A percentile compares a stretch with the other conserved stretches of the same genome.
Conservation (phyloP, 192 early-diverging fungal genomes). For the Coemansia sp. region DNA sequence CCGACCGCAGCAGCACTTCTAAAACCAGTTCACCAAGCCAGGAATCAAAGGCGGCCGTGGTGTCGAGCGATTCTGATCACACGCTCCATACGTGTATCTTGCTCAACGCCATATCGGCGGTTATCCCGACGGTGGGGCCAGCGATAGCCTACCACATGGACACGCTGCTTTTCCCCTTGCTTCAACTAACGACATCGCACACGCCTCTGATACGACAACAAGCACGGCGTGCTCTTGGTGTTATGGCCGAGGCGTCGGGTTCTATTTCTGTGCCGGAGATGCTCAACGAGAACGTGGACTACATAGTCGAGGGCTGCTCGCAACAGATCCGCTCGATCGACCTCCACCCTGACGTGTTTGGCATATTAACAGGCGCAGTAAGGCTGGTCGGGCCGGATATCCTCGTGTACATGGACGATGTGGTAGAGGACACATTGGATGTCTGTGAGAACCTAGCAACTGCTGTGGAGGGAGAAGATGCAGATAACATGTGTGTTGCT, state of each 20-base stretch:
- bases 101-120: conserved; percentile 15
- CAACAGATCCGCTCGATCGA: conserved; percentile 31
- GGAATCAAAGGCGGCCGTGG: no score
- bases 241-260: conserved; percentile 14
- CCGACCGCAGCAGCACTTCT: no score
- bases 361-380: conserved; percentile 23
- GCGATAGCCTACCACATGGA: conserved; percentile 32
- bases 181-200: conserved; percentile 13
- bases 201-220: conserved; percentile 17
- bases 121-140: conserved; percentile 16
- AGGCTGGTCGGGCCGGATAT: conserved; percentile 22
- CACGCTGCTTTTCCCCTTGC: conserved; percentile 34
- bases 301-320: conserved; percentile 44
- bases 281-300: conserved; percentile 36
- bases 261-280: conserved; percentile 9
- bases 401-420: conserved; percentile 40
- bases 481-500: neutral
- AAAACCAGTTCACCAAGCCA: no score
- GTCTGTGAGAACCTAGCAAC: conserved; percentile 20
- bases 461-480: conserved; percentile 1
- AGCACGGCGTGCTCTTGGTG: conserved; percentile 9
- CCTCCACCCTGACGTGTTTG: conserved; percentile 24
- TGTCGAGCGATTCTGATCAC: neutral
- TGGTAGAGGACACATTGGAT: conserved; percentile 44
- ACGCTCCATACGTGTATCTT: conserved; percentile 15